Percentiles rank a stretch among this genome's conserved stretches.
Evolutionary conservation across 768 basidiomycete genomes (phyloP).

Genomic region (Calocybe cyanea): DNA sequence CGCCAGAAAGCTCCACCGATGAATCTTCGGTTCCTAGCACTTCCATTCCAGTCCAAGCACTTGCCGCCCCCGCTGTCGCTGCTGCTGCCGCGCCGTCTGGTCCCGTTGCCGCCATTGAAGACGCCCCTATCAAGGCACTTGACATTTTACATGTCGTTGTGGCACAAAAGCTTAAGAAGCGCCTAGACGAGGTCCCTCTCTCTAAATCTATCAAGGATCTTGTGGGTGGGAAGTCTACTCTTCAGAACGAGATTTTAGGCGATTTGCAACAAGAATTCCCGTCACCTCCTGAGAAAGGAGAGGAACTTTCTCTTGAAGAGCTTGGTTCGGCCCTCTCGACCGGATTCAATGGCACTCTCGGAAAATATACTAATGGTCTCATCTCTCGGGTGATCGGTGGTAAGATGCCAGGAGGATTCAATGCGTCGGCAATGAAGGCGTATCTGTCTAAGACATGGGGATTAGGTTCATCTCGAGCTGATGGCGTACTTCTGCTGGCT

Average conservation of each 20-base stretch:
- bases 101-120: conserved; percentile 74
- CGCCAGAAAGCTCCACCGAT: conserved; percentile 31
- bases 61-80: conserved; percentile 38
- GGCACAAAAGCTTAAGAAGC: conserved; percentile 98
- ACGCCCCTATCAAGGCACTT: conserved; percentile 85
- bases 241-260: conserved; percentile 98
- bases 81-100: conserved; percentile 49
- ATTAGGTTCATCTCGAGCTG: conserved; percentile 84
- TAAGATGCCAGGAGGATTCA: conserved; percentile 99
- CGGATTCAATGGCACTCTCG: conserved; percentile 82
- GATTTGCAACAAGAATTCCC: conserved; percentile 94
- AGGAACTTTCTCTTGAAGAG: conserved; percentile 95
- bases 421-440: conserved; percentile 83
- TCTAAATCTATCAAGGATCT: conserved; percentile 97
- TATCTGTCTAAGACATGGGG: conserved; percentile 94
- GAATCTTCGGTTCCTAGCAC: conserved; percentile 31
- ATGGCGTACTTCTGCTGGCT: conserved; percentile 85
- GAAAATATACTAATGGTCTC: conserved; percentile 90
- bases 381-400: conserved; percentile 88
- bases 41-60: conserved; percentile 35
- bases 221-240: conserved; percentile 95
- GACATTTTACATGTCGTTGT: conserved; percentile 87
- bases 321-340: conserved; percentile 80
- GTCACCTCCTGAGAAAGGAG: conserved; percentile 96
- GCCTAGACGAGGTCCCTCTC: conserved; percentile 80